Evolutionary conservation across 2,329 filamentous ascomycete species (phyloP), one percentile per base, ranked within the genome.

Genomic region (Penicillium brasilianum): DNA sequence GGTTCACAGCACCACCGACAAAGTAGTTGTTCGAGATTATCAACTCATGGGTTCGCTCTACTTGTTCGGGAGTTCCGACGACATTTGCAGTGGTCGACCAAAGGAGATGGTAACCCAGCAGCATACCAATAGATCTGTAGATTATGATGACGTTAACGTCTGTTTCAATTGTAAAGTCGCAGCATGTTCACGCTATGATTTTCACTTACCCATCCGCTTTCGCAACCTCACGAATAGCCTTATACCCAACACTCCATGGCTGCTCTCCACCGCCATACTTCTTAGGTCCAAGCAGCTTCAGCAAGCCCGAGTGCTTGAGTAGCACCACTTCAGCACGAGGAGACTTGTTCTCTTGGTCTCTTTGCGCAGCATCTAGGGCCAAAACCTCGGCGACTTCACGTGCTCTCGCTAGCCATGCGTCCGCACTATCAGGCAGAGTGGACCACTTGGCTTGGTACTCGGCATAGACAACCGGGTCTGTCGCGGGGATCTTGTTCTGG

Each of bases 11-110:
- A n/a, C 78, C 87, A 8, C 87, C 87, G 14, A 90, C 81, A 63
- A 88, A 89, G 73, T 85, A 87, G 71, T 90, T 89, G 75, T 88
- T 88, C 18, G 79, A 73, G 61, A 87, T 82, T 68, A 90, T 86
- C 54, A 83, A 74, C 62, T 87, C 78, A 59, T 88, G 82, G 1
- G 81, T 73, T 18, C 82, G 82, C 14, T 88, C 85, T 18, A 82
- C 82, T 71, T 90, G 88, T 65, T 87, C 84, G 0, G 83, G 72
- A 0, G 80, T 87, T 1, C 87, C 87, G 10, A 89, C 84, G 0
- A 89, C 77, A 60, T 84, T 84, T 16, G 85, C 85, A 0, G 84
- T 88, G 0, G 81, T 85, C 0, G 83, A 86, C 87, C 87, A 90
- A 8, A 88, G 77, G 4, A 89, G 76, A 67, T 89, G 87, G 65